These are phyloP conservation scores for Leishmania tarentolae DNA, from an alignment of 208 protist species.

Conservation along the genomic window DNA sequence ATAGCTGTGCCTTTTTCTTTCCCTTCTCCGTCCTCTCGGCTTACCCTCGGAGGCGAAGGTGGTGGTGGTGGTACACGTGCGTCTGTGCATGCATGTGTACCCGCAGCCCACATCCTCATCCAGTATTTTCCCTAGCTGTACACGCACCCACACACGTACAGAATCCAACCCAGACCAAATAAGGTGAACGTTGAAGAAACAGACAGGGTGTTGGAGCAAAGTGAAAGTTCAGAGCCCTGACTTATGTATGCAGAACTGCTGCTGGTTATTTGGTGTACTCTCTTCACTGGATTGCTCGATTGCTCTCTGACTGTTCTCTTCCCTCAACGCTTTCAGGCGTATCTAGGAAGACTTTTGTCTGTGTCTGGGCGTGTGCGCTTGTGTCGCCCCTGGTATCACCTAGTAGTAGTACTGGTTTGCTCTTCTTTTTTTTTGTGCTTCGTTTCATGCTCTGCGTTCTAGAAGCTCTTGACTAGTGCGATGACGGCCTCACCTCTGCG, in stretches of 20 bases:
- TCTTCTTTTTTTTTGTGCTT: not conserved
- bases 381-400: no score
- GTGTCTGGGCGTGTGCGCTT: no score
- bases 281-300: no score
- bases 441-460: not conserved
- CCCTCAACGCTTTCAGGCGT: not conserved
- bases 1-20: not conserved
- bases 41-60: not conserved
- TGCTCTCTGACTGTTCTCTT: not conserved
- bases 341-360: not conserved
- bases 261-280: no score
- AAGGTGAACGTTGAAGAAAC: not conserved
- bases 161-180: not conserved
- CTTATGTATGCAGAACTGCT: not conserved
- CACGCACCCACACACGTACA: not conserved
- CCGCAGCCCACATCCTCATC: not conserved
- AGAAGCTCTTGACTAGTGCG: not conserved
- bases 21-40: not conserved
- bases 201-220: not conserved
- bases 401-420: not conserved
- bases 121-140: not conserved
- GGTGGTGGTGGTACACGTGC: no score
- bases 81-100: not conserved
- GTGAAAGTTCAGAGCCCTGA: not conserved
- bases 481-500: not conserved